A percentile compares a stretch with the other conserved stretches of the same genome.
These are phyloP conservation scores for Phialophora expanda DNA, from an alignment of 2,329 filamentous ascomycete genomes.

Conservation along the genomic window DNA sequence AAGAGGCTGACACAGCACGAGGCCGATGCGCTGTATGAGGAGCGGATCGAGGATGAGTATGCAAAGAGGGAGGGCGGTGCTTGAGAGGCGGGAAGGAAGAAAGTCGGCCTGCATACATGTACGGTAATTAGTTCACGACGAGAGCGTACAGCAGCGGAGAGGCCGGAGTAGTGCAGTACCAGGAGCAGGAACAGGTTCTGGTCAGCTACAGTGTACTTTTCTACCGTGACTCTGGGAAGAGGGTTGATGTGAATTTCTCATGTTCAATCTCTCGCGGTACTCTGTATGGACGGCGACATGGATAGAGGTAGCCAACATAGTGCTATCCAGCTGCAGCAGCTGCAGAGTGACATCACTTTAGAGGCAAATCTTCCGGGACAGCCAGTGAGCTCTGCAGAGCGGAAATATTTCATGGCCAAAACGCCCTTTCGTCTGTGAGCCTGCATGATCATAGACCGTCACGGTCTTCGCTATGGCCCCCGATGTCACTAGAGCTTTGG, in stretches of 20 bases:
- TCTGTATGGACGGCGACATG: neutral
- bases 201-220: neutral
- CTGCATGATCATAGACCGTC: neutral
- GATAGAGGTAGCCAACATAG: neutral
- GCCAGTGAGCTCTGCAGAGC: neutral
- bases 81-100: constrained; percentile 1
- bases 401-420: neutral
- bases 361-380: constrained; percentile 8
- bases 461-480: constrained; percentile 32
- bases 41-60: constrained; percentile 56
- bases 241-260: neutral
- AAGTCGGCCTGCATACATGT: neutral
- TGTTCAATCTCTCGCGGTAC: neutral
- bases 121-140: neutral
- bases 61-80: constrained; percentile 48
- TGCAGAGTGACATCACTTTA: constrained; percentile 12
- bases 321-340: neutral
- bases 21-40: constrained; percentile 51
- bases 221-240: neutral
- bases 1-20: constrained; percentile 44
- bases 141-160: neutral
- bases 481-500: constrained; percentile 56
- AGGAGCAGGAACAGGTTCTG: neutral
- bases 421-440: neutral
- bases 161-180: neutral